phyloP scores from a whole-genome alignment of 441 rosid genomes.

The Populus hybrid region DNA sequence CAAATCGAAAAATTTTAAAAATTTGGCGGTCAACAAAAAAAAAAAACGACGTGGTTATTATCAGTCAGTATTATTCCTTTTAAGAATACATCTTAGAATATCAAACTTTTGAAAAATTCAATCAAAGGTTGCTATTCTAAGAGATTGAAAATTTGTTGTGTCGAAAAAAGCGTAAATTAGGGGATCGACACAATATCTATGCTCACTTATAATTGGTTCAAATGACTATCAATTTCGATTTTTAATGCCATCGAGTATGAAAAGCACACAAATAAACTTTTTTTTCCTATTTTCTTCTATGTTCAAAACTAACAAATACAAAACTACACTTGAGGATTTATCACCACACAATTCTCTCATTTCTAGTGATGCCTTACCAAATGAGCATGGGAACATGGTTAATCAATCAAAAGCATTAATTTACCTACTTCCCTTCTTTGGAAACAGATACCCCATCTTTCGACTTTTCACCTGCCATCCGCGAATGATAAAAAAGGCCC shows the following conservation, averaged over 20 bases:
- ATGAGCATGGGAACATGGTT: conserved; percentile 47
- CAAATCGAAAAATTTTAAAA: background rate
- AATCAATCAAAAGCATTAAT: conserved; percentile 72
- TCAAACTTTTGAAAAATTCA: background rate
- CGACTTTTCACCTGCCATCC: conserved; percentile 99
- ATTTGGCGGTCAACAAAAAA: background rate
- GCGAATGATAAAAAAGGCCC: conserved; percentile 92
- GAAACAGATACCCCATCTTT: conserved; percentile 97
- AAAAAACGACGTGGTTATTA: background rate
- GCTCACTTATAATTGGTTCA: no score
- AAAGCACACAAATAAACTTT: no score
- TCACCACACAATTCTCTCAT: no score
- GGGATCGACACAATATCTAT: background rate
- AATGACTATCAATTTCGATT: no score
- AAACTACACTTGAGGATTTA: no score
- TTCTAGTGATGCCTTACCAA: no score
- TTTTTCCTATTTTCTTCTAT: no score
- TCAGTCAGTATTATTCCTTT: background rate
- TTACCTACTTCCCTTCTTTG: conserved; percentile 99
- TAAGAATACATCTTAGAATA: background rate
- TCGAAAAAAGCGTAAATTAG: background rate
- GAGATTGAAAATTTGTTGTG: background rate
- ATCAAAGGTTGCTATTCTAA: background rate
- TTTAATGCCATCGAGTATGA: no score
- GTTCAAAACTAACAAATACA: no score